Conservation (phyloP, 441 rosid genomes). For the Syzygium malaccense region DNA sequence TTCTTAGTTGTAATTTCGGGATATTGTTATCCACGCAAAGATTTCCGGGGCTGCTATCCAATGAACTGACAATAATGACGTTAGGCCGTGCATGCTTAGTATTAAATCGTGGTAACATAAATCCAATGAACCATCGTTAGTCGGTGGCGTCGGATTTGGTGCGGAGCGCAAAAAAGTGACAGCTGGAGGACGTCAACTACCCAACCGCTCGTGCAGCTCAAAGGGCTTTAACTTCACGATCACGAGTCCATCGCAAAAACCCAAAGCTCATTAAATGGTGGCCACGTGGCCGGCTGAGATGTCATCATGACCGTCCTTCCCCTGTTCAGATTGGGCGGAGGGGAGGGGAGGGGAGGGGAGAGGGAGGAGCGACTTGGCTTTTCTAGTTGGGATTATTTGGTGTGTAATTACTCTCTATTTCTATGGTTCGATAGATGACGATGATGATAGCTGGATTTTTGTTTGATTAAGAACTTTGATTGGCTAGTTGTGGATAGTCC, state of each 20-base stretch:
- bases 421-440: not conserved
- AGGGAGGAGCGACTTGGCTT: not conserved
- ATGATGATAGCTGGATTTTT: not conserved
- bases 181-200: not conserved
- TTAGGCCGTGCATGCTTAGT: not conserved
- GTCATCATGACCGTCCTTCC: not conserved
- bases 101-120: not conserved
- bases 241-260: not conserved
- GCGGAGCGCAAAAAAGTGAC: not conserved
- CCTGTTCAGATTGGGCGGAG: not conserved
- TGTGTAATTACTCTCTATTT: not conserved
- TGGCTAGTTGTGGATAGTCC: no score
- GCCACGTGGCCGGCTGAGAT: not conserved
- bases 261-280: not conserved
- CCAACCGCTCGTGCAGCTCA: not conserved
- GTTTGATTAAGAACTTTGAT: not conserved
- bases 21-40: not conserved
- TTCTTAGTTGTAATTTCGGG: not conserved
- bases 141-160: not conserved
- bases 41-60: not conserved
- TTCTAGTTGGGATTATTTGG: not conserved
- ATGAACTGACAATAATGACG: not conserved
- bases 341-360: not conserved
- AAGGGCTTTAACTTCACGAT: not conserved
- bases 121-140: not conserved